Evolutionary conservation across 192 early-diverging fungal genomes (phyloP).

Genomic region (Thoreauomyces humboldtii): DNA sequence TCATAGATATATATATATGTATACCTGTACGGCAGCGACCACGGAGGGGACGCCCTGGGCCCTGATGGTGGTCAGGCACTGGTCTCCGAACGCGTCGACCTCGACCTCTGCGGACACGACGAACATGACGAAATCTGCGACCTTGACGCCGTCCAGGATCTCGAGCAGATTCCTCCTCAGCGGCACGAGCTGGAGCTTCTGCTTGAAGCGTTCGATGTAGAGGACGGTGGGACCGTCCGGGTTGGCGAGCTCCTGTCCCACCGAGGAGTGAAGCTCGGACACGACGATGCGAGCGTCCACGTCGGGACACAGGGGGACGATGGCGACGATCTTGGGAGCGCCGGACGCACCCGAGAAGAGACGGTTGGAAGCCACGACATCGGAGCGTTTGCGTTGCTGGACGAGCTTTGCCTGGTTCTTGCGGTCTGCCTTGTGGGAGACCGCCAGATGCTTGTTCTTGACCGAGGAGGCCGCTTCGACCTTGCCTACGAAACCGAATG

Average conservation of each 20-base stretch:
- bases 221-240: constrained; percentile 6
- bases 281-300: constrained; percentile 52
- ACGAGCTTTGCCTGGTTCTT: constrained; percentile 73
- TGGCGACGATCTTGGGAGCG: constrained; percentile 85
- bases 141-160: constrained; percentile 85
- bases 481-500: constrained; percentile 25
- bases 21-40: constrained; percentile 65
- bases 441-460: constrained; percentile 20
- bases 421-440: constrained; percentile 69
- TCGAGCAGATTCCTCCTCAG: constrained; percentile 75
- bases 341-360: constrained; percentile 81
- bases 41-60: constrained; percentile 81
- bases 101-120: constrained; percentile 84
- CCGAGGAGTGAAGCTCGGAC: constrained; percentile 38
- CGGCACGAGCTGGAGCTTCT: constrained; percentile 82
- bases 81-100: constrained; percentile 91
- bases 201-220: constrained; percentile 76
- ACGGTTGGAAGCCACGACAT: constrained; percentile 65
- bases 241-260: no score
- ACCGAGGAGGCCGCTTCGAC: constrained; percentile 25
- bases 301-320: constrained; percentile 86
- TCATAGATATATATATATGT: no score
- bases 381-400: constrained; percentile 81
- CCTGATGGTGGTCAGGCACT: constrained; percentile 77
- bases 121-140: constrained; percentile 88